Conservation (phyloP, 805 yeast species). For the Komagataella phaffii region DNA sequence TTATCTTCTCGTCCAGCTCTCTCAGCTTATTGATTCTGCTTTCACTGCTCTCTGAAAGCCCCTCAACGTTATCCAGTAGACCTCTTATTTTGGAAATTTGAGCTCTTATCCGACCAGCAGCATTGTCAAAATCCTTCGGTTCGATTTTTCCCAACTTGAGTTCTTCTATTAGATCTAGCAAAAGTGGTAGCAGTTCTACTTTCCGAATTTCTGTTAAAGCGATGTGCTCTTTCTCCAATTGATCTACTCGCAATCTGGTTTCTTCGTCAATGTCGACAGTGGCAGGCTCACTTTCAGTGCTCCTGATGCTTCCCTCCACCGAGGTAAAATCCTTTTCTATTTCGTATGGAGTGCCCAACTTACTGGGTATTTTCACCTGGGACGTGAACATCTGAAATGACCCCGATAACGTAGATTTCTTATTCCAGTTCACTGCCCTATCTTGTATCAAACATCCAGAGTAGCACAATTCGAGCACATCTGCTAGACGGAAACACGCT, state of each 20-base stretch:
- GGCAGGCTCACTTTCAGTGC: background rate
- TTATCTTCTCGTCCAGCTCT: constrained; percentile 18
- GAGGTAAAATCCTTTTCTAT: background rate
- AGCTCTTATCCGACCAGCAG: constrained; percentile 31
- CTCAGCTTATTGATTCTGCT: constrained; percentile 19
- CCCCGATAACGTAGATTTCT: too few relatives aligned
- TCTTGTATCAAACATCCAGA: background rate
- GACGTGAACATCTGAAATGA: background rate
- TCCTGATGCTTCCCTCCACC: background rate
- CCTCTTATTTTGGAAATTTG: constrained; percentile 22
- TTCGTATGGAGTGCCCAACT: background rate
- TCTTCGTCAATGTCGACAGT: background rate
- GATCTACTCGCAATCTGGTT: background rate
- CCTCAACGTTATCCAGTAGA: constrained; percentile 27
- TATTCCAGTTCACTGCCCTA: background rate
- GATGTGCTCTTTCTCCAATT: constrained; percentile 8
- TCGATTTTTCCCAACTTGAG: constrained; percentile 23
- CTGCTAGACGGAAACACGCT: background rate
- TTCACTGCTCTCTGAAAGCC: constrained; percentile 27
- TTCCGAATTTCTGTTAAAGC: constrained; percentile 17
- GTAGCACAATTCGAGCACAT: background rate
- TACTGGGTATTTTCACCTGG: background rate
- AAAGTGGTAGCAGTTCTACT: constrained; percentile 24
- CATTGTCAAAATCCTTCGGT: constrained; percentile 29
- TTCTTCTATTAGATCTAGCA: constrained; percentile 25